phyloP scores from a whole-genome alignment of 805 yeast genomes.

The Saturnispora gosingensis region DNA sequence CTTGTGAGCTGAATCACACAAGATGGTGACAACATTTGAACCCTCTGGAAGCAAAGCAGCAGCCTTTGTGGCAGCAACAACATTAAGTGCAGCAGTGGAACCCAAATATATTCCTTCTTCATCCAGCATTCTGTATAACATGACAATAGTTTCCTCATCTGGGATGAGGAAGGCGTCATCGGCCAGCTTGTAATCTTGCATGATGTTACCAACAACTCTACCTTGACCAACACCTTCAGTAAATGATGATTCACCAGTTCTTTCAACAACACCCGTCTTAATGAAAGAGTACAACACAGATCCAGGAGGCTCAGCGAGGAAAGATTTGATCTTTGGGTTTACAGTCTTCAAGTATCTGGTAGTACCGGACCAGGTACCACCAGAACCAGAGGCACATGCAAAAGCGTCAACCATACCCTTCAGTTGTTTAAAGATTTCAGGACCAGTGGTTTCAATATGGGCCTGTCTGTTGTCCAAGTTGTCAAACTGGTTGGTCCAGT shows the following conservation, averaged over 20 bases:
- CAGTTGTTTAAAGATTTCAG: slow-evolving; percentile 84
- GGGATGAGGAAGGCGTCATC: slow-evolving; percentile 77
- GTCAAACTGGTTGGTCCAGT: slow-evolving; percentile 94
- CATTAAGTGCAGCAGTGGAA: slow-evolving; percentile 85
- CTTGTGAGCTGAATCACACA: slow-evolving; percentile 86
- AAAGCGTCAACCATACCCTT: slow-evolving; percentile 77
- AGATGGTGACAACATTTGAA: slow-evolving; percentile 75
- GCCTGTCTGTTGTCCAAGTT: slow-evolving; percentile 82
- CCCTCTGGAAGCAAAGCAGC: slow-evolving; percentile 71
- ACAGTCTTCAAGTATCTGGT: slow-evolving; percentile 71
- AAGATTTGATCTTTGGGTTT: slow-evolving; percentile 50
- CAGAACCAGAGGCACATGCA: slow-evolving; percentile 89
- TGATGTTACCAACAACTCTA: slow-evolving; percentile 75
- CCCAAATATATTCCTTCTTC: slow-evolving; percentile 89
- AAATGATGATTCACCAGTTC: slow-evolving; percentile 68
- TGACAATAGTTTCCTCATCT: slow-evolving; percentile 71
- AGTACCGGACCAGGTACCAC: slow-evolving; percentile 85
- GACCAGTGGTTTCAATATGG: slow-evolving; percentile 86
- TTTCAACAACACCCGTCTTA: slow-evolving; percentile 59
- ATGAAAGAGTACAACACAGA: slow-evolving; percentile 75
- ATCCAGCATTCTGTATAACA: slow-evolving; percentile 75
- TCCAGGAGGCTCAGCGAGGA: slow-evolving; percentile 92
- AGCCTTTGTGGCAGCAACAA: slow-evolving; percentile 75
- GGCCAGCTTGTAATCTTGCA: slow-evolving; percentile 57
- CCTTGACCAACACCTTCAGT: slow-evolving; percentile 98